Base-by-base conservation (phyloP, 1,284 basidiomycete genomes). In the Malassezia nana region DNA sequence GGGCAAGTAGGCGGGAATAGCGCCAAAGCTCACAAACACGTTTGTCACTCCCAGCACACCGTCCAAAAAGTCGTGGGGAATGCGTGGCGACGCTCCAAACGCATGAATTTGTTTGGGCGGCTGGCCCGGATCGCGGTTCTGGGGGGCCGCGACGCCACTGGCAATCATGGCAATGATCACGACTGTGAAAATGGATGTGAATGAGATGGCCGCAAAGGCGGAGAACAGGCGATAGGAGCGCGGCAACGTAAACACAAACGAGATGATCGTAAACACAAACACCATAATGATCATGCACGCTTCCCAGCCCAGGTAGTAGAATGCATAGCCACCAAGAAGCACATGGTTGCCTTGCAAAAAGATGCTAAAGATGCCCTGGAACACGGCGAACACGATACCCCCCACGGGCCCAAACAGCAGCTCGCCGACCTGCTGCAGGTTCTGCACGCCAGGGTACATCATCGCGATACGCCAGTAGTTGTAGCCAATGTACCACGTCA, bases 161-260 rank as follows among this genome's bases (percentile, higher is more conserved):
- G 67, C 59, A 25, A 69, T 66, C 65, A 69, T 67, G 32, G 62
- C 64, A 46, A 66, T 59, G 53, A 66, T 56, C 31, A 68, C 63
- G 13, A 64, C 64, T 18, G 50, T 50, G 20, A 67, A 47, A 46
- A 69, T 69, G n/a, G 64, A 66, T 24, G 45, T 55, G 57, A 69
- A 67, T 6, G 65, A 66, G 22, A 63, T 65, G n/a, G 46, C 38
- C 6, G 65, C 63, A 26, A 52, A 52, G 44, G 57, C 46, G 6
- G 65, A 56, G 42, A 68, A 68, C 43, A 68, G 55, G 53, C 62
- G 62, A 62, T 66, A 66, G 22, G 59, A 62, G 32, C 66, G 58
- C 15, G 66, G 65, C 20, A 69, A 57, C 20, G 61, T 65, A 48
- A 67, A 64, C 31, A 69, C 3, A 60, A 62, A 67, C 18, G 65